These are phyloP conservation scores for Tricladium varicosporioides DNA, from an alignment of 2,329 filamentous ascomycete species.

Conservation along the genomic window DNA sequence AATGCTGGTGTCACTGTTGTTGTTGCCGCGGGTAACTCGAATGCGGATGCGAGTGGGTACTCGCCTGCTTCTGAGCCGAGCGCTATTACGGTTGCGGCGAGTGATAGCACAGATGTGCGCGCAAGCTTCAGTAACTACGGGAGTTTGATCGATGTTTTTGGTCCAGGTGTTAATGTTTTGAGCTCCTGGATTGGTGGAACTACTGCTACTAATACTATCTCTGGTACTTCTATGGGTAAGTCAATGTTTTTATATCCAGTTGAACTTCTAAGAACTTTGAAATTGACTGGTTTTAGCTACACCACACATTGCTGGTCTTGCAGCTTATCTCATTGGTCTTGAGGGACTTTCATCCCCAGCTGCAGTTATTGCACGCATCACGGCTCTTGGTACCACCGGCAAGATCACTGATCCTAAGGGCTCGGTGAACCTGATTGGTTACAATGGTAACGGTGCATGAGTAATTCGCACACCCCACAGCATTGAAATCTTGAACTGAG, in stretches of 20 bases:
- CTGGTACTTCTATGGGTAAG: slow-evolving; percentile 57
- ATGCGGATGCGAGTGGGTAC: slow-evolving; percentile 37
- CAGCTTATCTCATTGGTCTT: slow-evolving; percentile 61
- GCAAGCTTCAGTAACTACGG: slow-evolving; percentile 53
- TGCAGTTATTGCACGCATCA: slow-evolving; percentile 38
- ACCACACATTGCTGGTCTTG: slow-evolving; percentile 66
- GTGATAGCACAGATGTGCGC: slow-evolving; percentile 38
- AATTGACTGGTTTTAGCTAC: slow-evolving; percentile 45
- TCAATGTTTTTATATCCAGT: not conserved
- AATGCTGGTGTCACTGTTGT: slow-evolving; percentile 50
- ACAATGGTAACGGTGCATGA: slow-evolving; percentile 48
- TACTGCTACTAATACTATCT: slow-evolving; percentile 46
- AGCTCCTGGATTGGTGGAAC: slow-evolving; percentile 45
- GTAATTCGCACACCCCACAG: not conserved
- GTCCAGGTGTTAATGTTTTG: slow-evolving; percentile 46
- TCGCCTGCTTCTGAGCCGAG: slow-evolving; percentile 49
- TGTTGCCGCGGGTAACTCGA: slow-evolving; percentile 53
- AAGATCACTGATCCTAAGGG: slow-evolving; percentile 41
- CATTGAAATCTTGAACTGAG: no score
- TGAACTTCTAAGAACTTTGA: slow-evolving; percentile 6
- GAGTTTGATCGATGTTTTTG: slow-evolving; percentile 47
- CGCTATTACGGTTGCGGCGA: slow-evolving; percentile 53
- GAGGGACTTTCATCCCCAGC: slow-evolving; percentile 41
- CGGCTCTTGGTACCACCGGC: slow-evolving; percentile 38
- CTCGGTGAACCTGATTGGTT: slow-evolving; percentile 53